These are phyloP conservation scores for Eucalyptus tenuipes DNA, from an alignment of 345 rosid genomes.

Conservation along the genomic window DNA sequence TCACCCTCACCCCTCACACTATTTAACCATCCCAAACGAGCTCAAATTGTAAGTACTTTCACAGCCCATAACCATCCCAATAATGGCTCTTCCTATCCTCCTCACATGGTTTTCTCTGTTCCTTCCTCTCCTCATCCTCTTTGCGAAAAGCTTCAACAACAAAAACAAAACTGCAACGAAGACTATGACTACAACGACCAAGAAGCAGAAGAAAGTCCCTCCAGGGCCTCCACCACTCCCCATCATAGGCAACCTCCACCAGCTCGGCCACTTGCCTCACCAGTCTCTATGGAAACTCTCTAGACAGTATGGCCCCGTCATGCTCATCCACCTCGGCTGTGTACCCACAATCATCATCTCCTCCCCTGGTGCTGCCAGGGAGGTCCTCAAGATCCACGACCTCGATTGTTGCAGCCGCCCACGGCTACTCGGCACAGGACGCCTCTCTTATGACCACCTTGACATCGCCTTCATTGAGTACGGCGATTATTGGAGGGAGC, in stretches of 20 bases:
- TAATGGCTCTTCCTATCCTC: neutral
- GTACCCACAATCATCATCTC: slow-evolving; percentile 4
- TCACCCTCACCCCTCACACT: neutral
- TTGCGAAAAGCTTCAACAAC: neutral
- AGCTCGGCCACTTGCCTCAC: neutral
- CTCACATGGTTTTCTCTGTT: neutral
- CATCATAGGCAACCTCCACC: neutral
- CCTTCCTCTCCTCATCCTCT: neutral
- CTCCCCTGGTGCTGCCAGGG: slow-evolving; percentile 3
- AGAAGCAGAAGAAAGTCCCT: neutral
- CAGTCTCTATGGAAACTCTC: slow-evolving; percentile 6
- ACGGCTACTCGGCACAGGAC: neutral
- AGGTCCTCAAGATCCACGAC: slow-evolving; percentile 11
- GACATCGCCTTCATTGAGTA: slow-evolving; percentile 17
- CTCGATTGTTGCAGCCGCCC: slow-evolving; percentile 8
- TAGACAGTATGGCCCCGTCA: slow-evolving; percentile 12
- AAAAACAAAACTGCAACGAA: neutral
- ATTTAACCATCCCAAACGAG: neutral
- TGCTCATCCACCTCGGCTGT: slow-evolving; percentile 14
- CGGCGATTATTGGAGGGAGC: slow-evolving; percentile 1
- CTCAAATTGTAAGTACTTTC: neutral
- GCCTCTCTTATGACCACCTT: slow-evolving; percentile 10
- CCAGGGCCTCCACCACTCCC: neutral
- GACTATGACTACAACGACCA: neutral
- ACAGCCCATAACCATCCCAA: neutral